A percentile compares a stretch with the other conserved stretches of the same genome.
Conservation (phyloP, 352 stramenopile species). For the Aphanomyces cochlioides region DNA sequence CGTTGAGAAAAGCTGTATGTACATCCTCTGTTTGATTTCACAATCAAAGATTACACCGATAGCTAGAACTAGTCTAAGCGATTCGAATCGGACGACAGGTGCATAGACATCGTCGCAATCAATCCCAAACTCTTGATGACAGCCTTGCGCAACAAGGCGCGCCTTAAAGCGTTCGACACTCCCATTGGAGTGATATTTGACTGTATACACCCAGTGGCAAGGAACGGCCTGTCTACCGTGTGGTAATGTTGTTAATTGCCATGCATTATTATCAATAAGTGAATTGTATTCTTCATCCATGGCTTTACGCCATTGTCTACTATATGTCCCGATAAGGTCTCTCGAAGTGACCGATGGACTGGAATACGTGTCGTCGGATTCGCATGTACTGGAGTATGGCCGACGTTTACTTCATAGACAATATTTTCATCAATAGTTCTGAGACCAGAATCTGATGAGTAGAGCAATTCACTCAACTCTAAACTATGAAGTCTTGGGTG, state of each 20-base stretch:
- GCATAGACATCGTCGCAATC: conserved; percentile 13
- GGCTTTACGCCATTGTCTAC: background rate
- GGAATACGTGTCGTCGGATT: background rate
- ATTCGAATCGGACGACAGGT: conserved; percentile 4
- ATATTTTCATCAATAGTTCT: too few species aligned
- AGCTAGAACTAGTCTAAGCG: background rate
- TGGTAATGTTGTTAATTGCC: background rate
- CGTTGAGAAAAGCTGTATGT: conserved; percentile 14
- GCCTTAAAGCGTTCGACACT: conserved; percentile 8
- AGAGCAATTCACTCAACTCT: too few species aligned
- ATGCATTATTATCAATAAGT: background rate
- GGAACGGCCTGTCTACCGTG: background rate
- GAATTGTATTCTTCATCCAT: conserved; percentile 11
- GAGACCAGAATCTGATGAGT: too few species aligned
- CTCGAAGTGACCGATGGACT: background rate
- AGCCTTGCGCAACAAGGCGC: background rate
- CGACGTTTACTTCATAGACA: too few species aligned
- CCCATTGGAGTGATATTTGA: background rate
- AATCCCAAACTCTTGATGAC: conserved; percentile 2
- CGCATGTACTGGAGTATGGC: background rate
- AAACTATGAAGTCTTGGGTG: too few species aligned
- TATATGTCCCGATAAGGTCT: background rate
- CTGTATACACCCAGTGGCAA: conserved; percentile 15
- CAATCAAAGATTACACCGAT: conserved; percentile 3
- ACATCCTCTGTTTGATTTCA: conserved; percentile 15